Base-by-base conservation (phyloP, 257 asterid species). In the Solanum medicagineum region DNA sequence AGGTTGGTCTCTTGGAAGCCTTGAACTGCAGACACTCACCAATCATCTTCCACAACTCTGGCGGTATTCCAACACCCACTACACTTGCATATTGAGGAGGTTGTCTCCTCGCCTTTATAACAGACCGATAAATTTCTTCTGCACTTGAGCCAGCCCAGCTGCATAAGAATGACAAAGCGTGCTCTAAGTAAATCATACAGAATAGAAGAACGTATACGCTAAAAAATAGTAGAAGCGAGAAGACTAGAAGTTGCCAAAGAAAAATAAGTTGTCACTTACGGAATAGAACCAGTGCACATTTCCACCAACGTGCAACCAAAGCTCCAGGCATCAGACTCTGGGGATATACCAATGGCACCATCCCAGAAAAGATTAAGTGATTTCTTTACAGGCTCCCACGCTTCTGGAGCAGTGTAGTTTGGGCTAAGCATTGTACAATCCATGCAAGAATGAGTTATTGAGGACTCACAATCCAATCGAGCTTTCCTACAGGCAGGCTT, bases 321-420 rank as follows among this genome's bases (percentile, higher is more conserved):
- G 92, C 99, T 97, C 99, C 99, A 97, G 88, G 99, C 95, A 88
- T 97, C 99, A 70, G 99, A 97, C 88, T 97, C 99, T 4, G 93
- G 88, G 60, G 99, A 97, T 86, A 97, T 95, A 90, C 99, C 98
- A 91, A 97, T 94, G 87, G 96, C 97, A 90, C 93, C 98, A 81
- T 97, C 98, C 99, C 99, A 97, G 88, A 97, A 97, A 88, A 94
- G 92, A 88, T 95, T 97, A 83, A 97, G 90, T 10, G 98, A 91
- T 91, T 93, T 97, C 90, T 95, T 95, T 12, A 93, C 94, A 63
- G 98, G 98, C 85, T 97, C 99, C 99, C 99, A 97, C 79, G 98
- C 98, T 90, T 97, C 99, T 19, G 99, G 99, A 59, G 99, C 98
- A 45, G 99, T 95, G 87, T 94, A 97, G 90, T 94, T 95, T 60